Percentiles rank a stretch among this genome's conserved stretches.
phyloP scores from a whole-genome alignment of 2,329 filamentous ascomycete genomes.

The Pseudocercospora macadamiae region DNA sequence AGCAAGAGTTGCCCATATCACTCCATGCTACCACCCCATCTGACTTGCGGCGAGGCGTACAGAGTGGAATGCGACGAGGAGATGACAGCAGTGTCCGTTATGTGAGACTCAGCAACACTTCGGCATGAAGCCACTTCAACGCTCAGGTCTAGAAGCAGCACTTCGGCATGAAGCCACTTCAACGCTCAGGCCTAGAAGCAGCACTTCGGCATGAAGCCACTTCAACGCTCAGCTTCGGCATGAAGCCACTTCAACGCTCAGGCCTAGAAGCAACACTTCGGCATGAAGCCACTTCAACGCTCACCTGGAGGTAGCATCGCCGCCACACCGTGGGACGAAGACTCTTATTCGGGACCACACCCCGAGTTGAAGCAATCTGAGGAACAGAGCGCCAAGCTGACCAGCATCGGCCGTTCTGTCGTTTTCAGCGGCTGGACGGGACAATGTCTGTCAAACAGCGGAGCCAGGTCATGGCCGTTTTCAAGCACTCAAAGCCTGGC shows the following conservation, averaged over 20 bases:
- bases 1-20: constrained; percentile 68
- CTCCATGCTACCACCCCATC: constrained; percentile 83
- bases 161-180: constrained; percentile 69
- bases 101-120: constrained; percentile 68
- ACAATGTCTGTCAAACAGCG: constrained; percentile 79
- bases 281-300: constrained; percentile 70
- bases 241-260: constrained; percentile 69
- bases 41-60: constrained; percentile 73
- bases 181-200: constrained; percentile 55
- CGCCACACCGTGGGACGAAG: constrained; percentile 52
- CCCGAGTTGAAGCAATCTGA: constrained; percentile 73
- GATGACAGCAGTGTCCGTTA: constrained; percentile 60
- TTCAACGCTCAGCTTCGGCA: constrained; percentile 65
- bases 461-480: constrained; percentile 72
- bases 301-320: constrained; percentile 56
- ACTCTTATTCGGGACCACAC: constrained; percentile 79
- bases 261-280: constrained; percentile 56
- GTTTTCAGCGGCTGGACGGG: constrained; percentile 96
- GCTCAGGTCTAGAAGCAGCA: constrained; percentile 56
- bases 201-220: constrained; percentile 67
- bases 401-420: constrained; percentile 65
- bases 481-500: too few species aligned
- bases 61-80: constrained; percentile 43
- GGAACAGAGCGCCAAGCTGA: constrained; percentile 62
- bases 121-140: constrained; percentile 69